These are phyloP conservation scores for Coemansia sp. DNA, from an alignment of 192 early-diverging fungal genomes.

Conservation along the genomic window DNA sequence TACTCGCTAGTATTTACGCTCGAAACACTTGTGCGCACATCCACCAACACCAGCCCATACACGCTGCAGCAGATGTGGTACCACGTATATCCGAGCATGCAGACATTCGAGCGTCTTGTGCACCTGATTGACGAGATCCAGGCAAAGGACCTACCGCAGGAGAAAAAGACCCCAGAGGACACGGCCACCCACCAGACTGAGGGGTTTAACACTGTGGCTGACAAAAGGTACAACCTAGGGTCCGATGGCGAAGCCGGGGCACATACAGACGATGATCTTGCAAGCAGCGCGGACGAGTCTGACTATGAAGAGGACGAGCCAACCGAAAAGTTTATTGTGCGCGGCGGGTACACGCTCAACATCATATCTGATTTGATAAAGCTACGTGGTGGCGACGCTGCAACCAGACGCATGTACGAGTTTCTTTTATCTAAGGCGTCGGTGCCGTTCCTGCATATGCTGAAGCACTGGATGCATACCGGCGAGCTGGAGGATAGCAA, in stretches of 20 bases:
- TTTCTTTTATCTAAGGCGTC: conserved; percentile 75
- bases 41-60: conserved; percentile 59
- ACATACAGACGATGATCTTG: not conserved
- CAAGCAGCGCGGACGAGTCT: conserved; percentile 14
- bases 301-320: conserved; percentile 23
- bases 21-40: conserved; percentile 76
- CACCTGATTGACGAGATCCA: conserved; percentile 56
- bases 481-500: conserved; percentile 82
- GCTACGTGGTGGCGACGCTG: conserved; percentile 60
- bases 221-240: conserved; percentile 23
- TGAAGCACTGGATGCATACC: conserved; percentile 83
- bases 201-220: conserved; percentile 24
- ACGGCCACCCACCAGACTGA: conserved; percentile 13
- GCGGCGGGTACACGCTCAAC: conserved; percentile 78
- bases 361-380: conserved; percentile 70
- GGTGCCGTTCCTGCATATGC: conserved; percentile 79
- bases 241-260: conserved; percentile 10
- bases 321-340: conserved; percentile 55
- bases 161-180: conserved; percentile 11
- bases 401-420: conserved; percentile 72
- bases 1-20: conserved; percentile 80
- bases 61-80: conserved; percentile 92
- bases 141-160: conserved; percentile 28
- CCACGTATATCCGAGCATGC: conserved; percentile 77
- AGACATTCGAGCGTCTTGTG: conserved; percentile 57